phyloP scores from a whole-genome alignment of 345 rosid genomes.

The Mangifera indica region DNA sequence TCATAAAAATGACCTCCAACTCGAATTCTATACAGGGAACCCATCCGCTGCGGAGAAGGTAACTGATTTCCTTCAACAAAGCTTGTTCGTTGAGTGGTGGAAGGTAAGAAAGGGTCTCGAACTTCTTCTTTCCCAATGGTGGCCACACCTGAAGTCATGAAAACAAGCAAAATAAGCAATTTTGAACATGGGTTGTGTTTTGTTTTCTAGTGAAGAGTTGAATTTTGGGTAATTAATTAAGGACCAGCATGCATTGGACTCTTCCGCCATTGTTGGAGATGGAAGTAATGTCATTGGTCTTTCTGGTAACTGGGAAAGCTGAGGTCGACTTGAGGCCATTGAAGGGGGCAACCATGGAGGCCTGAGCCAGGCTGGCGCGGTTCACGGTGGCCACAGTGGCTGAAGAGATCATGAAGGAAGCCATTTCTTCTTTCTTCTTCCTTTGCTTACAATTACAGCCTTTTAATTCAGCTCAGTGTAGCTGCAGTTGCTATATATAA shows the following conservation, averaged over 20 bases:
- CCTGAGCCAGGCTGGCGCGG: slow-evolving; percentile 49
- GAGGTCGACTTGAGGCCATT: slow-evolving; percentile 45
- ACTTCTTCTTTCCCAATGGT: slow-evolving; percentile 41
- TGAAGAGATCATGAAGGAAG: slow-evolving; percentile 55
- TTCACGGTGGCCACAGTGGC: slow-evolving; percentile 39
- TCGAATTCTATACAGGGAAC: slow-evolving; percentile 74
- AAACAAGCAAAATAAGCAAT: neutral
- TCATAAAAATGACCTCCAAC: slow-evolving; percentile 30
- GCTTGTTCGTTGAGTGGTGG: slow-evolving; percentile 28
- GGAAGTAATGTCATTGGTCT: slow-evolving; percentile 46
- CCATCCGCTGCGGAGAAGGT: slow-evolving; percentile 64
- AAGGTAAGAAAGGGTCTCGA: slow-evolving; percentile 46
- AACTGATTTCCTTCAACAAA: slow-evolving; percentile 45
- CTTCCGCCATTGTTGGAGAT: slow-evolving; percentile 47
- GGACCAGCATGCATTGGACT: slow-evolving; percentile 52
- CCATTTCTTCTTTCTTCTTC: slow-evolving; percentile 37
- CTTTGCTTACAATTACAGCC: slow-evolving; percentile 1
- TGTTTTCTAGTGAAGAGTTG: no score
- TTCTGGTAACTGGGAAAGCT: slow-evolving; percentile 43
- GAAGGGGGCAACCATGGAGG: slow-evolving; percentile 55
- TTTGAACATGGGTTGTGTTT: no score
- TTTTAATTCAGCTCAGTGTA: neutral
- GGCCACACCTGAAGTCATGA: slow-evolving; percentile 48
- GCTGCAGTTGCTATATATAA: slow-evolving; percentile 35
- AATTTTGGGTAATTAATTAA: no score